Evolutionary conservation across 164 flowering plant species (phyloP).

Genomic region (Vitis cinerea): DNA sequence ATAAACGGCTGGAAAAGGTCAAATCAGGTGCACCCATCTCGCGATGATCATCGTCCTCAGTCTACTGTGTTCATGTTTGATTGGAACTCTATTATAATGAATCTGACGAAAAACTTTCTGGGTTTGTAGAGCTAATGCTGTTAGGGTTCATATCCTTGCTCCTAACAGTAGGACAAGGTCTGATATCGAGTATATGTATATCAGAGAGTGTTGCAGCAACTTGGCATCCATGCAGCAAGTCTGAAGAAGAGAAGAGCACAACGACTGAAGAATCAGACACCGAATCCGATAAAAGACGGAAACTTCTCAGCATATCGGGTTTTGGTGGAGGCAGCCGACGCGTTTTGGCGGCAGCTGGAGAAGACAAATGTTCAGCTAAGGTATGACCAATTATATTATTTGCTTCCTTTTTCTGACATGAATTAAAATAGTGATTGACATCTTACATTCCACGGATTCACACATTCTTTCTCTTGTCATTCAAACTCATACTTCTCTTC

Average conservation of each 20-base stretch:
- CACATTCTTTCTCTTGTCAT: too few species aligned
- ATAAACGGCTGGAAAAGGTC: slow-evolving; percentile 64
- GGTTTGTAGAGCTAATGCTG: slow-evolving; percentile 61
- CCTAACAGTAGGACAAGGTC: slow-evolving; percentile 40
- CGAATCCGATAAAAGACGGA: slow-evolving; percentile 23
- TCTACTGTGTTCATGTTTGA: neutral
- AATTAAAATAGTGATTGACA: too few species aligned
- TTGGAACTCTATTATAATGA: neutral
- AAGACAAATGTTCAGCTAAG: slow-evolving; percentile 42
- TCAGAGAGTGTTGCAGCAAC: slow-evolving; percentile 30
- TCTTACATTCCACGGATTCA: too few species aligned
- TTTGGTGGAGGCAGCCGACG: slow-evolving; percentile 27
- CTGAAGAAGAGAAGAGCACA: slow-evolving; percentile 4
- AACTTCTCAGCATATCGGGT: slow-evolving; percentile 29
- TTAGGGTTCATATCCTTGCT: slow-evolving; percentile 71
- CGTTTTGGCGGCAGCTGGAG: slow-evolving; percentile 29
- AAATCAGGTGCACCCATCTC: slow-evolving; percentile 43
- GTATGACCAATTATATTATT: slow-evolving; percentile 11
- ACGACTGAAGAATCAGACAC: neutral
- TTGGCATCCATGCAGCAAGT: slow-evolving; percentile 51
- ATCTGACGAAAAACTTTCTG: too few species aligned
- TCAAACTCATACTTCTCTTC: too few species aligned
- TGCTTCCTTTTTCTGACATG: too few species aligned
- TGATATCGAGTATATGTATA: slow-evolving; percentile 44
- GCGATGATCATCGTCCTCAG: neutral